Conservation (phyloP, 73 alveolate species). For the Symbiodinium pilosum region DNA sequence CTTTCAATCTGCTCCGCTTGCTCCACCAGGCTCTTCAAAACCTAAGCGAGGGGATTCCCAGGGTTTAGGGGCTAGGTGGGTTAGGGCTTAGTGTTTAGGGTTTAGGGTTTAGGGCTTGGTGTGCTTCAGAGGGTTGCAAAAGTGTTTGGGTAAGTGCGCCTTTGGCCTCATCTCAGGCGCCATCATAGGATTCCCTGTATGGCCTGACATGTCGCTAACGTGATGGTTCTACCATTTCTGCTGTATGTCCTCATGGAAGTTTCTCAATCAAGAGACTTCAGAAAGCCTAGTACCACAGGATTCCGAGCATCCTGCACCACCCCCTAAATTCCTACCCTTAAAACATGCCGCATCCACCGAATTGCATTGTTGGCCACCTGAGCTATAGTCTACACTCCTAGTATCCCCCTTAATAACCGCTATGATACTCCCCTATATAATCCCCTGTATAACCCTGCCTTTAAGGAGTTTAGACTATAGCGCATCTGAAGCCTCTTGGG, state of each 20-base stretch:
- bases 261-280: no score
- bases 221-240: no score
- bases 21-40: conserved; percentile 37
- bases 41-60: neutral
- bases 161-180: no score
- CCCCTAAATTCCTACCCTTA: no score
- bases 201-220: no score
- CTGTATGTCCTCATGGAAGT: no score
- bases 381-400: neutral
- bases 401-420: neutral
- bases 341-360: neutral
- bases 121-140: neutral
- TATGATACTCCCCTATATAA: neutral
- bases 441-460: neutral
- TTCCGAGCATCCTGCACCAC: no score
- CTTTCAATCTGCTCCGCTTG: conserved; percentile 34
- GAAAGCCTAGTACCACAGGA: no score
- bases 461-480: neutral
- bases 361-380: neutral
- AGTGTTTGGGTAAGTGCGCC: neutral
- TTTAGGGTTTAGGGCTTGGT: neutral
- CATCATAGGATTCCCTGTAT: no score
- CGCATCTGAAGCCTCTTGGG: neutral
- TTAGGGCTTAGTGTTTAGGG: neutral
- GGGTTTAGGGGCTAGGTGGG: neutral